phyloP scores from a whole-genome alignment of 108 stramenopile genomes.

The Skeletonema tropicum region DNA sequence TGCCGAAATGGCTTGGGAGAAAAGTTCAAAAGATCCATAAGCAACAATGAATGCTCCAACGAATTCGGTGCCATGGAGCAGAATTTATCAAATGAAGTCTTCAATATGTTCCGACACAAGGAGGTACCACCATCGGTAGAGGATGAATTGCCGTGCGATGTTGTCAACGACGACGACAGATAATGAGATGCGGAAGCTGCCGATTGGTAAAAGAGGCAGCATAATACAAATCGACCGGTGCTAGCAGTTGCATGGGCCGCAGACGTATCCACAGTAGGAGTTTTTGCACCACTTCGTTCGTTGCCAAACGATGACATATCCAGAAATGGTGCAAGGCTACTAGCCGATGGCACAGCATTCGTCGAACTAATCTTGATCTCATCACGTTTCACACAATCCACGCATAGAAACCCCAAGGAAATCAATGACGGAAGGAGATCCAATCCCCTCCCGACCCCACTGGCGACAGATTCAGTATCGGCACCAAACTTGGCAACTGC shows the following conservation, averaged over 20 bases:
- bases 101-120: conserved; percentile 46
- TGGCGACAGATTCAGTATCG: conserved; percentile 16
- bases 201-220: conserved; percentile 49
- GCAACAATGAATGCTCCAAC: conserved; percentile 39
- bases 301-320: conserved; percentile 21
- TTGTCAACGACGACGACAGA: conserved; percentile 13
- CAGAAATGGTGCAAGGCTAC: conserved; percentile 12
- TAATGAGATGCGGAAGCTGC: conserved; percentile 31
- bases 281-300: background rate
- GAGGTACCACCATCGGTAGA: conserved; percentile 23
- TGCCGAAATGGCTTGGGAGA: conserved; percentile 6
- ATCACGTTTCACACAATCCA: conserved; percentile 56
- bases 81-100: conserved; percentile 38
- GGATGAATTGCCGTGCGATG: conserved; percentile 2
- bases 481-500: conserved; percentile 43
- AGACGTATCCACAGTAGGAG: conserved; percentile 10
- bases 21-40: conserved; percentile 42
- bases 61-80: conserved; percentile 56
- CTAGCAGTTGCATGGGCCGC: conserved; percentile 36
- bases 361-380: conserved; percentile 11
- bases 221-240: conserved; percentile 35
- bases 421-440: conserved; percentile 41
- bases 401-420: conserved; percentile 45
- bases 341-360: conserved; percentile 1
- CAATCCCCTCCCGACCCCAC: conserved; percentile 18